Evolutionary conservation across 176 grass and related monocot species (phyloP).

Genomic region (bread wheat (Triticum aestivum)): DNA sequence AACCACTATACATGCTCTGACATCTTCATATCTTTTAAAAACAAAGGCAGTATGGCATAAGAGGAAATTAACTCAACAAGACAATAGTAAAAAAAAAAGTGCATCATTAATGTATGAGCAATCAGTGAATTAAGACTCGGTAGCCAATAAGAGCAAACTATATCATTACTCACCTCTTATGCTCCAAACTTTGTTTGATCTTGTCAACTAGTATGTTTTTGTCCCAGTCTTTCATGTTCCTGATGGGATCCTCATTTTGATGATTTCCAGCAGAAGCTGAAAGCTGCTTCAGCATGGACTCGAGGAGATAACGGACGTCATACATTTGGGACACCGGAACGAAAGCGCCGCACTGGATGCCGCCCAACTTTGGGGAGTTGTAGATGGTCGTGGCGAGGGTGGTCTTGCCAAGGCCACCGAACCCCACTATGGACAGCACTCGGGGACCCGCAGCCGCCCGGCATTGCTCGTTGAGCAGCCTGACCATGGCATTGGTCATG

Average conservation of each 20-base stretch:
- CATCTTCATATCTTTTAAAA: too few relatives aligned
- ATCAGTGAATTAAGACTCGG: too few relatives aligned
- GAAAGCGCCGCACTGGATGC: slow-evolving; percentile 1
- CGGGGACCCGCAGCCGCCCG: neutral
- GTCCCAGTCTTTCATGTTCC: neutral
- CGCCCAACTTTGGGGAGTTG: neutral
- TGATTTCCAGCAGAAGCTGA: neutral
- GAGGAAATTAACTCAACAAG: too few relatives aligned
- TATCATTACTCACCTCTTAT: too few relatives aligned
- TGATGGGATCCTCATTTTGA: neutral
- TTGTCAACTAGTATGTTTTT: neutral
- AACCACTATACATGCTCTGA: too few relatives aligned
- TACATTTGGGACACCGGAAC: slow-evolving; percentile 10
- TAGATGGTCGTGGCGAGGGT: neutral
- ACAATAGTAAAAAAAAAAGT: too few relatives aligned
- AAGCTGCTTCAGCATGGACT: slow-evolving; percentile 13
- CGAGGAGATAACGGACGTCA: neutral
- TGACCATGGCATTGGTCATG: neutral
- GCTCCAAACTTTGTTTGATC: neutral
- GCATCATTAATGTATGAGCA: too few relatives aligned
- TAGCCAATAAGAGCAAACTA: too few relatives aligned
- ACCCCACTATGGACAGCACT: neutral
- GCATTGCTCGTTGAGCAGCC: neutral
- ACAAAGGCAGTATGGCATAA: too few relatives aligned
- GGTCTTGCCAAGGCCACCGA: slow-evolving; percentile 16